Evolutionary conservation across 2,329 filamentous ascomycete species (phyloP).

Genomic region (Fusarium luffae): DNA sequence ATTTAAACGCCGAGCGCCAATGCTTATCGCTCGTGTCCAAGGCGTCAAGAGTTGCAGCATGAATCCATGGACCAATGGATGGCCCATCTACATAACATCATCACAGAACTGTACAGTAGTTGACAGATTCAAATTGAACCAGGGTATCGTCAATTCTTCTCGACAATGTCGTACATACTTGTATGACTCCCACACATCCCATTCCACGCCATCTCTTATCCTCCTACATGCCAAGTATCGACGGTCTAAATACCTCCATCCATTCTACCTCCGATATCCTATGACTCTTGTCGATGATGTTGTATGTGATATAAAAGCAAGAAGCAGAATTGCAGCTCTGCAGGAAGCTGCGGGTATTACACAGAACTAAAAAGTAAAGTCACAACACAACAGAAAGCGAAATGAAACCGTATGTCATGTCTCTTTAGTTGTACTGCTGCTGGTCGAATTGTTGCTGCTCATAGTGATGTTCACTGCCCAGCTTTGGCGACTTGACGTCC

Average conservation of each 20-base stretch:
- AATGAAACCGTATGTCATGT: conserved; percentile 16
- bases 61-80: neutral
- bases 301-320: conserved; percentile 35
- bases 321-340: conserved; percentile 40
- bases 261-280: conserved; percentile 23
- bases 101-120: neutral
- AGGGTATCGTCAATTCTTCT: conserved; percentile 39
- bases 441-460: conserved; percentile 30
- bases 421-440: conserved; percentile 31
- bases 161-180: conserved; percentile 28
- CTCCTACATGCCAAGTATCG: neutral
- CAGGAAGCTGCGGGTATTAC: conserved; percentile 45
- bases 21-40: neutral
- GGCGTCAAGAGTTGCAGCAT: neutral
- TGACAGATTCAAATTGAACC: neutral
- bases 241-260: conserved; percentile 3
- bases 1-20: neutral
- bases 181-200: conserved; percentile 17
- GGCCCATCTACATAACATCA: neutral
- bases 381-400: conserved; percentile 30
- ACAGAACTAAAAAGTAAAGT: conserved; percentile 40
- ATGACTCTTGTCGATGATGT: conserved; percentile 18
- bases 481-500: conserved; percentile 37
- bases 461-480: conserved; percentile 31
- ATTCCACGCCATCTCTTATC: conserved; percentile 16